These are phyloP conservation scores for Dactylellina parvicollis DNA, from an alignment of 2,329 filamentous ascomycete genomes.

Conservation along the genomic window DNA sequence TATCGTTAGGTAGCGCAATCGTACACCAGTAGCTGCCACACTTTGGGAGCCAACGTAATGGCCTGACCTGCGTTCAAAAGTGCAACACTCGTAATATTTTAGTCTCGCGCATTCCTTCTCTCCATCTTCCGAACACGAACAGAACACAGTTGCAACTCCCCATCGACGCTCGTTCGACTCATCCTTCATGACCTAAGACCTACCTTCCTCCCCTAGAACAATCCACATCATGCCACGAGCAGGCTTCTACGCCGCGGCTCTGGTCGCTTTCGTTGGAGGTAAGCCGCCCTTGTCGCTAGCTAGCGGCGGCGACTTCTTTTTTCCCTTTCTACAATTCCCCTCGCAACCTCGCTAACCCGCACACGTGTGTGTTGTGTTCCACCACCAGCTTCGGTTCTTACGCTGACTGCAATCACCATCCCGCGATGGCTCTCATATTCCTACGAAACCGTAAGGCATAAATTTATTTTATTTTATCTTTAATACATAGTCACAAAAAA, in stretches of 20 bases:
- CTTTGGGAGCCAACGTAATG: too few relatives aligned
- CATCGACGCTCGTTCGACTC: conserved; percentile 1
- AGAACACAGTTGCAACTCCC: conserved; percentile 23
- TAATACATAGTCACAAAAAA: too few relatives aligned
- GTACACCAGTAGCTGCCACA: too few relatives aligned
- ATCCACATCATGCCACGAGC: conserved; percentile 62
- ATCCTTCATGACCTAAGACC: conserved; percentile 8
- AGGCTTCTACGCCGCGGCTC: conserved; percentile 62
- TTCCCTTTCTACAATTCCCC: neutral
- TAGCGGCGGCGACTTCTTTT: neutral
- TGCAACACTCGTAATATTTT: conserved; percentile 5
- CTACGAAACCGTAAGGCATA: conserved; percentile 64
- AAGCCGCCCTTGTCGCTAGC: conserved; percentile 57
- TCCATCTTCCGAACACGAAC: conserved; percentile 2
- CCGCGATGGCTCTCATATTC: conserved; percentile 77
- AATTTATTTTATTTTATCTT: too few relatives aligned
- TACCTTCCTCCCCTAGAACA: neutral
- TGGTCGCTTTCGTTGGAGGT: conserved; percentile 64
- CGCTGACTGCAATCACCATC: conserved; percentile 73
- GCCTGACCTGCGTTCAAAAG: too few relatives aligned
- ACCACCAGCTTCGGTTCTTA: conserved; percentile 73
- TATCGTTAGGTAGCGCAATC: too few relatives aligned
- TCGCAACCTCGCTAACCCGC: conserved; percentile 10
- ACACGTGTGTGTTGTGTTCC: conserved; percentile 9
- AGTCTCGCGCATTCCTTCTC: neutral